Percentiles rank a stretch among this genome's conserved stretches.
These are phyloP conservation scores for Lablab purpureus DNA, from an alignment of 306 rosid genomes.

Conservation along the genomic window DNA sequence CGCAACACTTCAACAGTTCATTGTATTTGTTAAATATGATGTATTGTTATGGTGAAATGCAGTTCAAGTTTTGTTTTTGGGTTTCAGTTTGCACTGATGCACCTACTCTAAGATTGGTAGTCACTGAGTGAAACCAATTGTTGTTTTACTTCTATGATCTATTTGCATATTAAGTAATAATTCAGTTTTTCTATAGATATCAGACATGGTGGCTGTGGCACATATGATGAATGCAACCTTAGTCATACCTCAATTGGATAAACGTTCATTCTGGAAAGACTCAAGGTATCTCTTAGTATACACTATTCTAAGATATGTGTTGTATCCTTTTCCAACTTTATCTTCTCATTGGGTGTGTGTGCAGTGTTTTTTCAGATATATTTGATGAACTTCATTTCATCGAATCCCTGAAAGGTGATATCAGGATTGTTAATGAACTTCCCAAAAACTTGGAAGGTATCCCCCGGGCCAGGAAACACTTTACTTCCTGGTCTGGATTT, in stretches of 20 bases:
- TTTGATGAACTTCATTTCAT: constrained; percentile 88
- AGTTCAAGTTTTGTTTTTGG: constrained; percentile 5
- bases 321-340: constrained; percentile 23
- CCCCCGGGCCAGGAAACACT: constrained; percentile 91
- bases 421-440: constrained; percentile 74
- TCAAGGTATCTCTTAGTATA: constrained; percentile 62
- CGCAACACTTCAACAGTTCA: constrained; percentile 20
- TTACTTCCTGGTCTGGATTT: constrained; percentile 78
- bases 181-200: constrained; percentile 62
- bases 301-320: constrained; percentile 27
- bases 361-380: constrained; percentile 88
- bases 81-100: constrained; percentile 36
- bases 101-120: constrained; percentile 36
- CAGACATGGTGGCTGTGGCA: constrained; percentile 97
- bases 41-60: constrained; percentile 31
- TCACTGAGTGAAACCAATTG: constrained; percentile 38
- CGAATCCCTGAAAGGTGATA: constrained; percentile 70
- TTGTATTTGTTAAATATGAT: constrained; percentile 15
- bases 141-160: constrained; percentile 1
- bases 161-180: constrained; percentile 8
- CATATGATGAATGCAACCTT: constrained; percentile 88
- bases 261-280: constrained; percentile 93
- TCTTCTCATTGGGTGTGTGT: constrained; percentile 37
- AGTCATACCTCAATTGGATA: constrained; percentile 91
- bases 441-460: constrained; percentile 73